A percentile compares a stretch with the other conserved stretches of the same genome.
phyloP scores from a whole-genome alignment of 208 protist genomes.

The Acanthamoeba lenticulata region DNA sequence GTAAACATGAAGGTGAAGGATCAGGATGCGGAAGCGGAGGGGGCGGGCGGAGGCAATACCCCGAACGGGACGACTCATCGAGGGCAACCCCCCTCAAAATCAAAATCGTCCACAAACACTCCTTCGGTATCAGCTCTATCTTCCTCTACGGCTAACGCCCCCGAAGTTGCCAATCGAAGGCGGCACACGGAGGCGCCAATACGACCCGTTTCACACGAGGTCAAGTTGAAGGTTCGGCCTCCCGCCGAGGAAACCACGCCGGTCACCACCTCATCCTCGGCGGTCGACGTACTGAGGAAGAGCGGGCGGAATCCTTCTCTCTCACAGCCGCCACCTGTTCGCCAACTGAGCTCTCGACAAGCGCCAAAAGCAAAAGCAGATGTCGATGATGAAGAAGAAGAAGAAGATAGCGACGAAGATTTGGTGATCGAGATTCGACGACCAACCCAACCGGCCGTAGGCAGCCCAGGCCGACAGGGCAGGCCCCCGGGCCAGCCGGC shows the following conservation, averaged over 20 bases:
- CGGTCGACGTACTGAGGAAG: neutral
- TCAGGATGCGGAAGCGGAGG: neutral
- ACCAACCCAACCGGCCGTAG: neutral
- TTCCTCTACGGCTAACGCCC: neutral
- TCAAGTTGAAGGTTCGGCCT: too few relatives aligned
- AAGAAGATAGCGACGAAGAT: neutral
- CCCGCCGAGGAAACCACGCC: too few relatives aligned
- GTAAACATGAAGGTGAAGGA: neutral
- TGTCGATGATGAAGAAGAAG: neutral
- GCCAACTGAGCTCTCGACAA: too few relatives aligned
- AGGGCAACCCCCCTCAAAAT: neutral
- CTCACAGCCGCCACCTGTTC: neutral
- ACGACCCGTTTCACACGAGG: too few relatives aligned
- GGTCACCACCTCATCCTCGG: too few relatives aligned
- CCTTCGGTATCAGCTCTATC: neutral
- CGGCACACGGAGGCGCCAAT: neutral
- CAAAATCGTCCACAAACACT: neutral
- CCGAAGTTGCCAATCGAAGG: neutral
- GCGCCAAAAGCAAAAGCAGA: neutral
- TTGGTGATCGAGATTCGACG: neutral
- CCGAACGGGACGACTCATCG: neutral
- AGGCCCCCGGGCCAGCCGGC: neutral
- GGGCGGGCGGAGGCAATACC: neutral
- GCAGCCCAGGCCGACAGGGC: neutral
- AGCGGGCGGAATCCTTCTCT: neutral